A percentile compares a stretch with the other conserved stretches of the same genome.
Evolutionary conservation across 805 yeast species (phyloP).

Genomic region (Nakazawaea wyomingensis): DNA sequence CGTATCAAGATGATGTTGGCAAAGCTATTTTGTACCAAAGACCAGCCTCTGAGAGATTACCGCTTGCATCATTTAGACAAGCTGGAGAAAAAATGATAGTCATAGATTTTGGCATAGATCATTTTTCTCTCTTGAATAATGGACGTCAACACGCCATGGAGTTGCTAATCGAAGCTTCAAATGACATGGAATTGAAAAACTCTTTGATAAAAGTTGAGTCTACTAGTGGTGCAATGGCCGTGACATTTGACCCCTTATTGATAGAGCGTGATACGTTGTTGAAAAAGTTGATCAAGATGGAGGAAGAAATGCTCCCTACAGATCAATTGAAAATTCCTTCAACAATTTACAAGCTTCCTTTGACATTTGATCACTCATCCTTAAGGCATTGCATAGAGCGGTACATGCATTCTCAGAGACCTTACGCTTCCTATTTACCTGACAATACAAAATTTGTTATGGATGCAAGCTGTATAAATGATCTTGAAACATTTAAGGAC

Average conservation of each 20-base stretch:
- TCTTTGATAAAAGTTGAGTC: conserved; percentile 18
- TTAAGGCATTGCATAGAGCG: conserved; percentile 21
- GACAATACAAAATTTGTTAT: conserved; percentile 22
- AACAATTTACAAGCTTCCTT: conserved; percentile 20
- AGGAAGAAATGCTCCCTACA: conserved; percentile 21
- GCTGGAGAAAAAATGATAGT: conserved; percentile 29
- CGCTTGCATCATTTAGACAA: conserved; percentile 22
- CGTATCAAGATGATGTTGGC: conserved; percentile 14
- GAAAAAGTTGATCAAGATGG: conserved; percentile 17
- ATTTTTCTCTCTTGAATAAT: conserved; percentile 25
- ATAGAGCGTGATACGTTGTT: conserved; percentile 16
- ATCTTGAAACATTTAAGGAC: conserved; percentile 22
- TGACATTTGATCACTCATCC: conserved; percentile 22
- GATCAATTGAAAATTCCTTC: conserved; percentile 23
- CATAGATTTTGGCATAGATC: conserved; percentile 25
- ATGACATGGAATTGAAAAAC: conserved; percentile 9
- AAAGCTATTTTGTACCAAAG: conserved; percentile 15
- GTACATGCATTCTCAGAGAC: conserved; percentile 25
- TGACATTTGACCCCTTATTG: conserved; percentile 20
- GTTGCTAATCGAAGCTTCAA: conserved; percentile 9
- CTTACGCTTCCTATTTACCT: conserved; percentile 27
- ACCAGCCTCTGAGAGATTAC: conserved; percentile 14
- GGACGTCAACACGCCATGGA: conserved; percentile 27
- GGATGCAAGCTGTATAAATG: conserved; percentile 23
- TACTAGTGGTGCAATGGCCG: conserved; percentile 21